phyloP scores from a whole-genome alignment of 2,329 filamentous ascomycete species.

The Aspergillus ustus region DNA sequence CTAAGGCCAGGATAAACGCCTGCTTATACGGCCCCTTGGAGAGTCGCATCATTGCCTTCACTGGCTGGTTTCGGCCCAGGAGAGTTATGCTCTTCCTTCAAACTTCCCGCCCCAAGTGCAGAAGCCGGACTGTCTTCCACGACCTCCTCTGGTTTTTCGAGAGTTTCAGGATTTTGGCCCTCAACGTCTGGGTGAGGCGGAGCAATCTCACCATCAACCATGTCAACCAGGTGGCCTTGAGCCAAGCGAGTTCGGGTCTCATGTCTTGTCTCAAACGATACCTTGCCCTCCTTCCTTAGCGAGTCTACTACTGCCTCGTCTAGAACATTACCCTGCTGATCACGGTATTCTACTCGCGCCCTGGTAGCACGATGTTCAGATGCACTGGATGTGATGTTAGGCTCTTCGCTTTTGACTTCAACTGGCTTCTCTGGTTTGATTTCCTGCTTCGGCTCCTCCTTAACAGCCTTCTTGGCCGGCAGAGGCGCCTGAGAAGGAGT shows the following conservation, averaged over 20 bases:
- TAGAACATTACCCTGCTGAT: slow-evolving; percentile 89
- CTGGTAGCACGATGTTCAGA: slow-evolving; percentile 59
- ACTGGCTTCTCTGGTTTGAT: slow-evolving; percentile 28
- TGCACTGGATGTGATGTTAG: slow-evolving; percentile 40
- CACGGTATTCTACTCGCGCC: slow-evolving; percentile 90
- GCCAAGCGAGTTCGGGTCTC: slow-evolving; percentile 88
- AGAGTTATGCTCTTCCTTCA: slow-evolving; percentile 39
- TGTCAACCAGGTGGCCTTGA: slow-evolving; percentile 73
- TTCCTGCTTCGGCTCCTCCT: slow-evolving; percentile 18
- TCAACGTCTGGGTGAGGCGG: slow-evolving; percentile 62
- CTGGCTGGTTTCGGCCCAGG: slow-evolving; percentile 52
- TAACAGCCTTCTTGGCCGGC: slow-evolving; percentile 16
- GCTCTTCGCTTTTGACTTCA: slow-evolving; percentile 29
- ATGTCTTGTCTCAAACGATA: slow-evolving; percentile 93
- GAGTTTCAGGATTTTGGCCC: slow-evolving; percentile 62
- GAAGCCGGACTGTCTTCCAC: slow-evolving; percentile 46
- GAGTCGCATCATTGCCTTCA: slow-evolving; percentile 53
- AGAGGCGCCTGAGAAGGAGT: slow-evolving; percentile 16
- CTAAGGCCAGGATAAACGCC: slow-evolving; percentile 27
- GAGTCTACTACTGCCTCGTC: slow-evolving; percentile 80
- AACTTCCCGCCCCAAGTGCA: slow-evolving; percentile 43
- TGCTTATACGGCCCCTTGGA: slow-evolving; percentile 24
- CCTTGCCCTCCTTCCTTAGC: slow-evolving; percentile 76
- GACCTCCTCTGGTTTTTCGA: slow-evolving; percentile 43
- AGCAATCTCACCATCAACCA: slow-evolving; percentile 46